Percentiles rank a stretch among this genome's conserved stretches.
These are phyloP conservation scores for Xylariaceae sp. DNA, from an alignment of 2,329 filamentous ascomycete species.

Conservation along the genomic window DNA sequence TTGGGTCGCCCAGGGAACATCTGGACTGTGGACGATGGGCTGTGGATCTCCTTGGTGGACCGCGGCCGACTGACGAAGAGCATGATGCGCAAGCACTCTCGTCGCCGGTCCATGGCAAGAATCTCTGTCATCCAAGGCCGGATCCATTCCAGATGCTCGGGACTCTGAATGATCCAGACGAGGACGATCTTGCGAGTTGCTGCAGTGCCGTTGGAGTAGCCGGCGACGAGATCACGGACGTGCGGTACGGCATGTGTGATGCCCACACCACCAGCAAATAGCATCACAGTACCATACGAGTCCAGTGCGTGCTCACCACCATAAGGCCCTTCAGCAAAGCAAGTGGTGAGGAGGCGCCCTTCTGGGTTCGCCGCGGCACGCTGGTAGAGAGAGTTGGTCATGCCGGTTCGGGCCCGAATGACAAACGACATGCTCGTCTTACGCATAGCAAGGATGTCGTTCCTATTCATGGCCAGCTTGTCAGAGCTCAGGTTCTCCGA, in stretches of 20 bases:
- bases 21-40: conserved; percentile 70
- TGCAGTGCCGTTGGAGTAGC: conserved; percentile 64
- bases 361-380: conserved; percentile 58
- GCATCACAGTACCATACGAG: conserved; percentile 73
- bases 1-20: conserved; percentile 81
- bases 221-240: conserved; percentile 66
- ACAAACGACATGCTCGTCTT: conserved; percentile 68
- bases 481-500: conserved; percentile 46
- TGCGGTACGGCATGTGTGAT: conserved; percentile 77
- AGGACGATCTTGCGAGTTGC: conserved; percentile 68
- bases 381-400: conserved; percentile 66
- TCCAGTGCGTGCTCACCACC: conserved; percentile 66
- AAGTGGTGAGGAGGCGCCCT: conserved; percentile 58
- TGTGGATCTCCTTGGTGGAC: conserved; percentile 77
- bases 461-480: conserved; percentile 55
- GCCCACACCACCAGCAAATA: conserved; percentile 77
- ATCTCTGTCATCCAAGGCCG: conserved; percentile 80
- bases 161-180: conserved; percentile 75
- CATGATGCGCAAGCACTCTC: conserved; percentile 71
- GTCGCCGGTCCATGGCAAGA: conserved; percentile 67
- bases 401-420: conserved; percentile 68
- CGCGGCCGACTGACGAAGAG: conserved; percentile 73
- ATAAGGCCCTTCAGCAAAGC: conserved; percentile 73
- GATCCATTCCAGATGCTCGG: conserved; percentile 80
- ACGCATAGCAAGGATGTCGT: conserved; percentile 54